A percentile compares a stretch with the other conserved stretches of the same genome.
Conservation (phyloP, 2,329 filamentous ascomycete species). For the Neocucurbitaria cava region DNA sequence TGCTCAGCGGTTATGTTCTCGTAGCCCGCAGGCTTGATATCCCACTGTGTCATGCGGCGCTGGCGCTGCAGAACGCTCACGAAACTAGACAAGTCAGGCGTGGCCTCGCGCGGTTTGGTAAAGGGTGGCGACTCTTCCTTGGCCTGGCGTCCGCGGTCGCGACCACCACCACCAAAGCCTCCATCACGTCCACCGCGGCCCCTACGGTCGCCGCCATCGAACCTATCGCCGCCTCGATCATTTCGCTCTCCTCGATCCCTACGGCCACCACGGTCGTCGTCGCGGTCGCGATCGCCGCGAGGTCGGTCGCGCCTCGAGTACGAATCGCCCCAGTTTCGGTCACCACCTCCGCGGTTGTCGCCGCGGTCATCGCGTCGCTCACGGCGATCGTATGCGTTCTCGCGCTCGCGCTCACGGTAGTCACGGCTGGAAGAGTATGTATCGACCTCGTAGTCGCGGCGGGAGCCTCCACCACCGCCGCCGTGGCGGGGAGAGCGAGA, state of each 20-base stretch:
- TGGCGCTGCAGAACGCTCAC: constrained; percentile 84
- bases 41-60: constrained; percentile 96
- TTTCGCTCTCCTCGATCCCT: constrained; percentile 53
- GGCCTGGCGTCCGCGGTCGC: constrained; percentile 64
- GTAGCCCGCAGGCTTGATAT: constrained; percentile 98
- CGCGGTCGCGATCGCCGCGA: constrained; percentile 39
- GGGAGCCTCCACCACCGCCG: constrained; percentile 55
- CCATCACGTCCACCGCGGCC: constrained; percentile 30
- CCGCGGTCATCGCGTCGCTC: constrained; percentile 59
- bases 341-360: constrained; percentile 51
- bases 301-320: constrained; percentile 46
- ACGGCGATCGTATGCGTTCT: constrained; percentile 84
- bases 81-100: constrained; percentile 89
- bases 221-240: constrained; percentile 58
- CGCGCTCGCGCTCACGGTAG: constrained; percentile 90
- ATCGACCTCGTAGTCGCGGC: constrained; percentile 77
- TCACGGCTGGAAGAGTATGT: constrained; percentile 92
- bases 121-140: constrained; percentile 78
- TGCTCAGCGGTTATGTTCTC: constrained; percentile 98
- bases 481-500: constrained; percentile 85
- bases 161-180: constrained; percentile 48
- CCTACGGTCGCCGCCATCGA: constrained; percentile 50
- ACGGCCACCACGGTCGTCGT: constrained; percentile 44
- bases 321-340: constrained; percentile 65
- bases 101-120: constrained; percentile 91